These are phyloP conservation scores for Phytopythium sindhum DNA, from an alignment of 352 stramenopile species.

Conservation along the genomic window DNA sequence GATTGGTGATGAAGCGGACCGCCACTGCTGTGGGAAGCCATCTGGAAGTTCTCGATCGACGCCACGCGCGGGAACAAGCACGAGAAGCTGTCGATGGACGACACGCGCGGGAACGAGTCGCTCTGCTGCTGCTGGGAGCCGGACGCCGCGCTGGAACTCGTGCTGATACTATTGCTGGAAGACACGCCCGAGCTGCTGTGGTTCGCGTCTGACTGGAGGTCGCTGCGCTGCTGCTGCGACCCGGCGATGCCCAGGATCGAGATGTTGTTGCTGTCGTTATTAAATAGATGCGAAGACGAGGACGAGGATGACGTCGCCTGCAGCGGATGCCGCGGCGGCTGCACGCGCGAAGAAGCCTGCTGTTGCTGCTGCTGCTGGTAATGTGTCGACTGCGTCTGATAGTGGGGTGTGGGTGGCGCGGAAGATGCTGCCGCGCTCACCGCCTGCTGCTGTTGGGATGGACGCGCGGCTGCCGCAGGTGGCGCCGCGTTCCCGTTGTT, in stretches of 20 bases:
- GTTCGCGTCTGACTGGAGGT: slow-evolving; percentile 1
- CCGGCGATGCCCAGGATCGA: slow-evolving; percentile 37
- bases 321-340: slow-evolving; percentile 28
- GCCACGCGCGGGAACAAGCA: slow-evolving; percentile 79
- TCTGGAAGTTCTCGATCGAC: slow-evolving; percentile 80
- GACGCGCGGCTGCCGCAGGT: background rate
- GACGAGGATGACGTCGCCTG: slow-evolving; percentile 11
- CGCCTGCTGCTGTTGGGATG: slow-evolving; percentile 17
- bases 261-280: slow-evolving; percentile 30
- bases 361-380: slow-evolving; percentile 12
- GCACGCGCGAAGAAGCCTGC: slow-evolving; percentile 13
- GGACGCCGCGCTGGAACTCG: background rate
- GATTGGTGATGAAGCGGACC: slow-evolving; percentile 7
- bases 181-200: background rate
- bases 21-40: slow-evolving; percentile 10
- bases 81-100: slow-evolving; percentile 83
- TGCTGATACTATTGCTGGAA: slow-evolving; percentile 3
- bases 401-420: background rate
- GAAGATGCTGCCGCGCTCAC: slow-evolving; percentile 12
- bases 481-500: background rate
- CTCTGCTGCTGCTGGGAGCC: slow-evolving; percentile 8
- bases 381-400: slow-evolving; percentile 11
- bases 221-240: slow-evolving; percentile 21
- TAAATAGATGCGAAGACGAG: slow-evolving; percentile 32
- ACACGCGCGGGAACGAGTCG: slow-evolving; percentile 63